Conservation (phyloP, 2,329 filamentous ascomycete species). For the Aureobasidium sp. region DNA sequence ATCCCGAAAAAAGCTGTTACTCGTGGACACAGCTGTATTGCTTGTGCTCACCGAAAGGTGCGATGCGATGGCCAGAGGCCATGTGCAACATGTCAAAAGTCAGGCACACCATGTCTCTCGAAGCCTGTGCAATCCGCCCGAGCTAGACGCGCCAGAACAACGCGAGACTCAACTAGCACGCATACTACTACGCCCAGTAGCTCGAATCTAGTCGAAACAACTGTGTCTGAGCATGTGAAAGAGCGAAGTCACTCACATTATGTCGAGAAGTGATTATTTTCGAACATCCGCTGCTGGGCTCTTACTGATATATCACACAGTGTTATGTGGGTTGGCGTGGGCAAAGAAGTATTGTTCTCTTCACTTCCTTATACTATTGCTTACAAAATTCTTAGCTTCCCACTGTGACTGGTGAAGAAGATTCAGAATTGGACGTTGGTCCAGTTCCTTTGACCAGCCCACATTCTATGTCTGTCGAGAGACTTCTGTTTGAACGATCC, state of each 20-base stretch:
- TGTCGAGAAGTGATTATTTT: constrained; percentile 31
- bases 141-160: constrained; percentile 32
- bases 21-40: constrained; percentile 23
- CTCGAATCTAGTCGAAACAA: background rate
- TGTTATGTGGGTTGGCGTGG: constrained; percentile 20
- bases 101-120: constrained; percentile 34
- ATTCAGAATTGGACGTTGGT: background rate
- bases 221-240: background rate
- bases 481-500: background rate
- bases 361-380: constrained; percentile 16
- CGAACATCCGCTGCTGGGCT: background rate
- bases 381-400: constrained; percentile 2
- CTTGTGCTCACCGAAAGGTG: constrained; percentile 32
- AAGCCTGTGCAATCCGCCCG: constrained; percentile 33
- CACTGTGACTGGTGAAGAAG: background rate
- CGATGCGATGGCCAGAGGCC: constrained; percentile 34
- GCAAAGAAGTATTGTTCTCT: constrained; percentile 23
- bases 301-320: background rate
- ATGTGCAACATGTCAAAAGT: constrained; percentile 31
- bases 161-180: background rate
- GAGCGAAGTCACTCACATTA: constrained; percentile 36
- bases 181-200: background rate
- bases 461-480: constrained; percentile 18
- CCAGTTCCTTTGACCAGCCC: constrained; percentile 19
- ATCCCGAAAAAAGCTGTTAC: constrained; percentile 2